Evolutionary conservation across 2,329 filamentous ascomycete species (phyloP).

Genomic region (Amphichorda felina): DNA sequence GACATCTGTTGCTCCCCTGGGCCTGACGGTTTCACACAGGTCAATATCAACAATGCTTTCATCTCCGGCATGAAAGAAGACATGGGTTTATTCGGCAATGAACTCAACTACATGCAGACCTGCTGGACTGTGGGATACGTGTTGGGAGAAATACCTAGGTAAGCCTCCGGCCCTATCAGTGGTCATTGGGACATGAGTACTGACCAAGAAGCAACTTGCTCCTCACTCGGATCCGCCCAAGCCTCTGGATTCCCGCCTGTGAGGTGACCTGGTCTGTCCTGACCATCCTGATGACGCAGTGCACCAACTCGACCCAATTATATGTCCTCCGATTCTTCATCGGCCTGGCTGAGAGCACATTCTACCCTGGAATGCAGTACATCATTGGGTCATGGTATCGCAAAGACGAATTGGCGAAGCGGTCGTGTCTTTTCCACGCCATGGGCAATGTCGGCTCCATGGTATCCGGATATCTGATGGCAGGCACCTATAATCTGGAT

Average conservation of each 20-base stretch:
- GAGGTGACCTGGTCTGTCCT: conserved; percentile 18
- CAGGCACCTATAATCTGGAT: conserved; percentile 22
- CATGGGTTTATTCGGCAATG: conserved; percentile 17
- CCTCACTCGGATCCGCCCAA: conserved; percentile 23
- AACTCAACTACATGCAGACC: conserved; percentile 23
- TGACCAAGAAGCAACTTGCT: conserved; percentile 22
- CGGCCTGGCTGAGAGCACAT: conserved; percentile 24
- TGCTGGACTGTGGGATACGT: conserved; percentile 24
- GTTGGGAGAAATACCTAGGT: conserved; percentile 10
- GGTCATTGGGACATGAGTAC: conserved; percentile 26
- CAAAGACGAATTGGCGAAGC: conserved; percentile 27
- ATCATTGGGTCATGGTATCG: conserved; percentile 24
- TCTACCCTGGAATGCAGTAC: conserved; percentile 25
- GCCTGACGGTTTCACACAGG: too few species aligned
- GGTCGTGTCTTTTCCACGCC: conserved; percentile 34
- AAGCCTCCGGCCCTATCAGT: not conserved
- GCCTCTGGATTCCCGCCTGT: conserved; percentile 26
- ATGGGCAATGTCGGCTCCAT: conserved; percentile 17
- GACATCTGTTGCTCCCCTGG: too few species aligned
- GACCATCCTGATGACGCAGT: conserved; percentile 22
- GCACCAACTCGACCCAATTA: conserved; percentile 20
- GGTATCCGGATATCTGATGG: conserved; percentile 15
- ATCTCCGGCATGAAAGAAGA: conserved; percentile 23
- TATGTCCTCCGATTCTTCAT: conserved; percentile 30
- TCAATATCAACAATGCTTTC: conserved; percentile 21